These are phyloP conservation scores for Rugosomyces carneus DNA, from an alignment of 1,284 basidiomycete species.

Conservation along the genomic window DNA sequence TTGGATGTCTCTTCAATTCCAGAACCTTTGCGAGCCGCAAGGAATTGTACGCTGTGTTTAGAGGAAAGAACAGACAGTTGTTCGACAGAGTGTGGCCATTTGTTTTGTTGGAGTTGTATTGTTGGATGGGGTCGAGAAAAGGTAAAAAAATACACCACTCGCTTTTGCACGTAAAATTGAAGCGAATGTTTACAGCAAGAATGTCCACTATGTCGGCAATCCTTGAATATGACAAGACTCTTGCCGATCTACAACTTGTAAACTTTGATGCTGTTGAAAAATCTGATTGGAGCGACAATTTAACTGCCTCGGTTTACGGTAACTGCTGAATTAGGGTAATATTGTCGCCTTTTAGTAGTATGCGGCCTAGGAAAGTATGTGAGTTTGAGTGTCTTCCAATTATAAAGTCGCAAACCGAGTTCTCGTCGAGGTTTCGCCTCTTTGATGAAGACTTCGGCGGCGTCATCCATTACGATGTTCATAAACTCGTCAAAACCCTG, in stretches of 20 bases:
- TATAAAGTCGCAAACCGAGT: constrained; percentile 47
- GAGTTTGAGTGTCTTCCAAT: constrained; percentile 8
- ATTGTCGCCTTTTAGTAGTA: constrained; percentile 93
- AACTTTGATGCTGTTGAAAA: background rate
- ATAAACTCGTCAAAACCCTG: constrained; percentile 99
- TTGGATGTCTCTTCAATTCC: constrained; percentile 54
- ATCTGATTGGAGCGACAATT: constrained; percentile 4
- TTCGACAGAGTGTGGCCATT: constrained; percentile 89
- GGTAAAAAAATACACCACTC: constrained; percentile 30
- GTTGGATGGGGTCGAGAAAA: constrained; percentile 87
- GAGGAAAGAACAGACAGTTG: constrained; percentile 77
- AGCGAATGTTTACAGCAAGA: constrained; percentile 51
- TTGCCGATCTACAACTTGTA: constrained; percentile 83
- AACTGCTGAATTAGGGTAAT: constrained; percentile 90
- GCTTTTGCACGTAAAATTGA: constrained; percentile 9
- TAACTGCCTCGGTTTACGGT: constrained; percentile 15
- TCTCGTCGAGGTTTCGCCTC: constrained; percentile 79
- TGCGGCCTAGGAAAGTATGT: constrained; percentile 60
- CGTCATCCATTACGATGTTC: constrained; percentile 97
- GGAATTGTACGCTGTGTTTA: constrained; percentile 83
- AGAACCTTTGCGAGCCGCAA: constrained; percentile 44
- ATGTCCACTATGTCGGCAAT: constrained; percentile 84
- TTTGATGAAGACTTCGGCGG: constrained; percentile 89
- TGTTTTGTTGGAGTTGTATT: constrained; percentile 94
- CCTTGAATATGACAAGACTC: constrained; percentile 64